Evolutionary conservation across 2,329 filamentous ascomycete species (phyloP), one percentile per base, ranked within the genome.

Genomic region (Botrytis aclada): DNA sequence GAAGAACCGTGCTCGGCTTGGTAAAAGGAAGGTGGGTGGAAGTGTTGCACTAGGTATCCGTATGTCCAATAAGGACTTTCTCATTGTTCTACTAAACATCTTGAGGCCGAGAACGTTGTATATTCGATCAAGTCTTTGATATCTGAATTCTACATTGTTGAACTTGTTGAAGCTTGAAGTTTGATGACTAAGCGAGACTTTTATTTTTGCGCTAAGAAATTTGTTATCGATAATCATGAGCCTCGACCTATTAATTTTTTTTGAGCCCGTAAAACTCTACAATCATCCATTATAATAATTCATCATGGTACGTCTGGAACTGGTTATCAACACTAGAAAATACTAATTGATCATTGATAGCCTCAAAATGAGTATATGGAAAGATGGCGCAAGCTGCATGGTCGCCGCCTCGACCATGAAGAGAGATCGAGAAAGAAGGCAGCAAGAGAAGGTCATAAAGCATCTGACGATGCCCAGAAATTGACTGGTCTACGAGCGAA

Each of bases 401-500:
- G 86, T 75, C 73, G 74, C 43, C 67, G 69, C 37, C 85, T 88
- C 75, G 79, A 81, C 67, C 77, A 82, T 74, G 93, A 80, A 63
- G 96, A 99, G 85, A 91, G 95, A 77, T 85, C 86, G 74, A 93
- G 96, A 80, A 99, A 99, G 88, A 90, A 91, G 79, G 86, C 89
- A 75, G 96, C 96, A 74, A 92, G 96, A 85, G 93, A 97, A 85
- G 92, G 90, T 74, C 95, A 99, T 87, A 91, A 95, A 84, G 89
- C 89, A 72, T 96, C 93, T 69, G 88, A 96, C 81, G 92, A 97
- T 85, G 94, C 96, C 37, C 95, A 98, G 86, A 97, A 96, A 83
- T 88, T 98, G 80, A 92, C 93, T 75, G 96, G 96, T 77, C 89
- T 98, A 79, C 88, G 94, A 75, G 96, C 96, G 78, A 99, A 99